Evolutionary conservation across 2,329 filamentous ascomycete genomes (phyloP).

Genomic region (Trichoderma harzianum): DNA sequence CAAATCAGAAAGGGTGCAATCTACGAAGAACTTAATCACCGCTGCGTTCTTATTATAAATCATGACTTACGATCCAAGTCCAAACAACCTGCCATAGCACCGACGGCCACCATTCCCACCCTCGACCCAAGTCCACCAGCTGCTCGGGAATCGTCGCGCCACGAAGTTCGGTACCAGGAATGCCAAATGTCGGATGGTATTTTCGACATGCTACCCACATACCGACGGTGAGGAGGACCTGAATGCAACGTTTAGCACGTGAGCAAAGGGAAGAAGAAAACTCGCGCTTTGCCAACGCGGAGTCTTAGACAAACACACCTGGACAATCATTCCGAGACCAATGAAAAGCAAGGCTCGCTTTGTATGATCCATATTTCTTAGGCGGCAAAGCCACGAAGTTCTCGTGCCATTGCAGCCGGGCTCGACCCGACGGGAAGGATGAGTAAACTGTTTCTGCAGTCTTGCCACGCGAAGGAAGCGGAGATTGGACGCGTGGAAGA

Average conservation of each 20-base stretch:
- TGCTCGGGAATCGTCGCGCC: constrained; percentile 38
- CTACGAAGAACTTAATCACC: constrained; percentile 18
- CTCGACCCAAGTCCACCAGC: constrained; percentile 40
- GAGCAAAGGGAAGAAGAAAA: not conserved
- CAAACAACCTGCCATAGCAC: constrained; percentile 54
- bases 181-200: constrained; percentile 53
- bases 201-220: constrained; percentile 57
- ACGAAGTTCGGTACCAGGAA: constrained; percentile 35
- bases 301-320: constrained; percentile 37
- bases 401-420: constrained; percentile 28
- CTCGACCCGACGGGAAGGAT: constrained; percentile 19
- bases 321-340: constrained; percentile 45
- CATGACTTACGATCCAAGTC: constrained; percentile 44
- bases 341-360: constrained; percentile 44
- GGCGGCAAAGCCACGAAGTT: constrained; percentile 33
- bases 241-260: constrained; percentile 17
- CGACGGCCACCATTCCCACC: constrained; percentile 60
- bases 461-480: constrained; percentile 50
- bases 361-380: constrained; percentile 36
- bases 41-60: not conserved
- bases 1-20: constrained; percentile 51
- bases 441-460: constrained; percentile 43
- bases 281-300: not conserved
- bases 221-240: constrained; percentile 51
- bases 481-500: constrained; percentile 56